These are phyloP conservation scores for Quercus suber DNA, from an alignment of 306 rosid species.

Conservation along the genomic window DNA sequence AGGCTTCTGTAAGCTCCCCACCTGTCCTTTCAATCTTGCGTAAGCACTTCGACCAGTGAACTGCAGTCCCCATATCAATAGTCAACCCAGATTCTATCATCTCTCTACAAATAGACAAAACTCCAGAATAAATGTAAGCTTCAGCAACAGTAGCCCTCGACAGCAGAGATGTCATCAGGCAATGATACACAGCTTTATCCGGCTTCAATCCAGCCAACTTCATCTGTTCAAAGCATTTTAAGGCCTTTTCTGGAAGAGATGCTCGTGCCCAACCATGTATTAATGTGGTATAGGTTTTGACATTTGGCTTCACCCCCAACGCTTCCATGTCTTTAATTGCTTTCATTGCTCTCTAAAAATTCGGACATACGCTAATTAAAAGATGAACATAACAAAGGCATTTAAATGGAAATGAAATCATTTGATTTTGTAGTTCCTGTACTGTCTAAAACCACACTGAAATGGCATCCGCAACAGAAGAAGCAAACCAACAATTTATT, in stretches of 20 bases:
- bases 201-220: constrained; percentile 78
- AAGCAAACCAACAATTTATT: neutral
- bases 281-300: constrained; percentile 82
- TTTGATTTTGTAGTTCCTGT: neutral
- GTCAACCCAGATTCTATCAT: constrained; percentile 73
- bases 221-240: constrained; percentile 80
- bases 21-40: constrained; percentile 81
- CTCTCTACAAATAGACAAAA: constrained; percentile 67
- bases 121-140: constrained; percentile 60
- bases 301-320: constrained; percentile 74
- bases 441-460: neutral
- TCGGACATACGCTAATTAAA: neutral
- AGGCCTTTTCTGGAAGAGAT: constrained; percentile 90
- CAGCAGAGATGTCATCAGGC: constrained; percentile 89
- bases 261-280: constrained; percentile 98
- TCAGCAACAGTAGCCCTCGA: constrained; percentile 86
- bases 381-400: constrained; percentile 10
- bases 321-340: constrained; percentile 74
- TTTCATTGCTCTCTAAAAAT: constrained; percentile 68
- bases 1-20: constrained; percentile 82
- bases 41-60: constrained; percentile 87
- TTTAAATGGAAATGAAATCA: neutral
- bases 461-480: neutral
- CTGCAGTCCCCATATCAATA: constrained; percentile 97
- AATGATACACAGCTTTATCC: constrained; percentile 92